phyloP scores from a whole-genome alignment of 108 stramenopile genomes.

The Poteriospumella lacustris region DNA sequence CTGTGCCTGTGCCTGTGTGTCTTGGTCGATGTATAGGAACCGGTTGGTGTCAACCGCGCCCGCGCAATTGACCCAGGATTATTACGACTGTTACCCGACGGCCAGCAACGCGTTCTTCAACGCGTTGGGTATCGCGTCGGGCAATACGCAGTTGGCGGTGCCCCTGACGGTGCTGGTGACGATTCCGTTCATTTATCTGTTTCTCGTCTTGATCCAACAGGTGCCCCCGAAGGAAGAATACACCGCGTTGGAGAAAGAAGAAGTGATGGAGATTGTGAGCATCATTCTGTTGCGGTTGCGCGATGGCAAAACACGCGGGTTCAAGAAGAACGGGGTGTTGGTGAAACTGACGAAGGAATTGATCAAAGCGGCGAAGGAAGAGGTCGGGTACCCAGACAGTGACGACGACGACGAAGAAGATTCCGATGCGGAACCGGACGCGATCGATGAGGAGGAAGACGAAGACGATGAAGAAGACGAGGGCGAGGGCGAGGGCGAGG shows the following conservation, averaged over 20 bases:
- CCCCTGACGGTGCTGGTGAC: not conserved
- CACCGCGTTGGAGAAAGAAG: not conserved
- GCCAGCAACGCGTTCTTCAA: not conserved
- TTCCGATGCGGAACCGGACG: too few species aligned
- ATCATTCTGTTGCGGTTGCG: slow-evolving; percentile 14
- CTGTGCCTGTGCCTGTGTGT: not conserved
- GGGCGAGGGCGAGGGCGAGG: too few species aligned
- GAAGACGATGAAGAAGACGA: too few species aligned
- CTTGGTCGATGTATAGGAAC: not conserved
- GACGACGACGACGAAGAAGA: too few species aligned
- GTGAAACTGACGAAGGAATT: not conserved
- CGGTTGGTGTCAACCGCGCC: not conserved
- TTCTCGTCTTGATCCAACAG: not conserved
- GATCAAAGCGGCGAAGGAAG: not conserved
- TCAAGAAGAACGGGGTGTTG: slow-evolving; percentile 3
- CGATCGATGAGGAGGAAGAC: too few species aligned
- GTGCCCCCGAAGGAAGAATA: slow-evolving; percentile 27
- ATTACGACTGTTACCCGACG: slow-evolving; percentile 5
- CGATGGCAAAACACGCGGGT: slow-evolving; percentile 22
- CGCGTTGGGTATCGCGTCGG: slow-evolving; percentile 17
- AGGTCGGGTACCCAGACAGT: slow-evolving; percentile 1
- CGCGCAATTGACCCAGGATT: not conserved
- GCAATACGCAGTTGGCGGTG: slow-evolving; percentile 4
- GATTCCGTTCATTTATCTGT: not conserved
- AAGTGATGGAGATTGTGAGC: not conserved